Base-by-base conservation (phyloP, 192 early-diverging fungal species). In the Funneliformis geosporum region DNA sequence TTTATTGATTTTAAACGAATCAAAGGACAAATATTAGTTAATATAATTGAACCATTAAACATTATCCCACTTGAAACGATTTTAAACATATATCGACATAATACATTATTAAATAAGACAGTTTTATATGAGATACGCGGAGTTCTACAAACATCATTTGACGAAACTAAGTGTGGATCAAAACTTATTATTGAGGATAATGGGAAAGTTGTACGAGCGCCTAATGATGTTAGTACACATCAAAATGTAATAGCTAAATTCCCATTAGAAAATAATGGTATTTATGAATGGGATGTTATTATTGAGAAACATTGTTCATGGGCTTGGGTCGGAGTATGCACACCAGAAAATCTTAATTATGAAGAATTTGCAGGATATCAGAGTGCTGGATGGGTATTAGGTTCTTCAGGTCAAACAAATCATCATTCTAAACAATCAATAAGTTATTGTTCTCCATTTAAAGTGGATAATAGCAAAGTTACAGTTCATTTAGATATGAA, bases 401-500 rank as follows among this genome's bases (percentile, higher is more conserved):
- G 73, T 11, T 23, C 43, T 0, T 4, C 14, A 4, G 73, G 55
- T 25, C 25, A 5, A 2, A 14, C 10, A 8, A 23, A 55, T 59
- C 50, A 73, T 68, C 2, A 42, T 40, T 18, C 1, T 8, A 12
- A 14, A 12, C 2, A 9, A 18, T 38, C 18, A 14, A 16, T 27
- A 8, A 3, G 44, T 12, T n/a, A 42, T 28, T 27, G 67, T 67
- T 7, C 28, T 27, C 4, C 47, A 65, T 79, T 79, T 33, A 12
- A 12, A 4, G 2, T 33, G 8, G 64, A 39, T 68, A 33, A 28
- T 46, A n/a, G n/a, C n/a, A 44, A 23, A 10, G 27, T 80, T 39
- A 74, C 43, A 11, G 25, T 79, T 60, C 28, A 80, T 60, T 16
- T 80, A 10, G 59, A 80, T 44, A 80, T 80, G 79, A 80, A 50